These are phyloP conservation scores for Penicillium freii DNA, from an alignment of 2,329 filamentous ascomycete genomes.

Conservation along the genomic window DNA sequence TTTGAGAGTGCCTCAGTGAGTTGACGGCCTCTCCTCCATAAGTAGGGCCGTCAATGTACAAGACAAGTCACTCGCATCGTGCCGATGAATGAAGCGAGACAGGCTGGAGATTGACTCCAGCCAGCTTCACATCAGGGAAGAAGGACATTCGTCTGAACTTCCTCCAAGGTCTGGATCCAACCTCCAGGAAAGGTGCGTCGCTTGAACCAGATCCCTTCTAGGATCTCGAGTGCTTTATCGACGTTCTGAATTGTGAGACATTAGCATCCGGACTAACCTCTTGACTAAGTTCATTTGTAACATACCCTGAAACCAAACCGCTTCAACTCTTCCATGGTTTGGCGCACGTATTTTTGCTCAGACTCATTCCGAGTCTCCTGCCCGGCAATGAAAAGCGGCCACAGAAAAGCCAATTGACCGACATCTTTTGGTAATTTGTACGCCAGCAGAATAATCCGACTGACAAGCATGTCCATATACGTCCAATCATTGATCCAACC, in stretches of 20 bases:
- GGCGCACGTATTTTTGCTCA: conserved; percentile 32
- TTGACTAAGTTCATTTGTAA: neutral
- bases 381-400: conserved; percentile 37
- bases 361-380: conserved; percentile 30
- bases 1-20: too few species aligned
- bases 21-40: too few species aligned
- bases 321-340: conserved; percentile 31
- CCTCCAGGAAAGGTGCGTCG: conserved; percentile 33
- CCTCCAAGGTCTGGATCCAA: conserved; percentile 34
- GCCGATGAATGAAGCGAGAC: too few species aligned
- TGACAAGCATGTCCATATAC: conserved; percentile 30
- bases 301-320: conserved; percentile 32
- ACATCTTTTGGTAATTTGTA: conserved; percentile 33
- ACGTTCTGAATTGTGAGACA: conserved; percentile 25
- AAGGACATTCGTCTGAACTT: conserved; percentile 34
- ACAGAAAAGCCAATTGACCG: conserved; percentile 34
- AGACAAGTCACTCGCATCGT: too few species aligned
- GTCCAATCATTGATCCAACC: conserved; percentile 26
- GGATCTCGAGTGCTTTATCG: conserved; percentile 30
- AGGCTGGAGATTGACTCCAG: neutral
- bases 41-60: too few species aligned
- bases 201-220: conserved; percentile 34
- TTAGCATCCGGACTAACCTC: neutral
- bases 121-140: conserved; percentile 23
- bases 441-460: conserved; percentile 32